phyloP scores from a whole-genome alignment of 768 basidiomycete genomes.

The Mycena vitilis region DNA sequence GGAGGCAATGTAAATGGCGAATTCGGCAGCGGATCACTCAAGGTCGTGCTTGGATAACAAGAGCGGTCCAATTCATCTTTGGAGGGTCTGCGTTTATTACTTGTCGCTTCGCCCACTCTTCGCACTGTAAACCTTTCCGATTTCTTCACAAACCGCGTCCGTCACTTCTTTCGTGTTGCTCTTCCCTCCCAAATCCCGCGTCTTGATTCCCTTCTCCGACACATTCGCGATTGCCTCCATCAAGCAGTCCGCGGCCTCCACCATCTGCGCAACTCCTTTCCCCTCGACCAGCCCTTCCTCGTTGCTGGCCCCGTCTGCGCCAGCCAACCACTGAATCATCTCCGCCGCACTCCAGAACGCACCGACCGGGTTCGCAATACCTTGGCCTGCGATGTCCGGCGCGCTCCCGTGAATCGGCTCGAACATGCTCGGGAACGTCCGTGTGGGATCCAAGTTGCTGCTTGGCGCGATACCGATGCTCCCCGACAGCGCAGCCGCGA shows the following conservation, averaged over 20 bases:
- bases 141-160: slow-evolving; percentile 71
- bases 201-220: slow-evolving; percentile 55
- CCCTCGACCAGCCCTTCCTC: slow-evolving; percentile 47
- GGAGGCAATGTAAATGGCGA: no score
- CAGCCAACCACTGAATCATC: slow-evolving; percentile 57
- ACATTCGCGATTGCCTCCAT: slow-evolving; percentile 56
- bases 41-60: no score
- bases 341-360: slow-evolving; percentile 67
- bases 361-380: slow-evolving; percentile 66
- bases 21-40: no score
- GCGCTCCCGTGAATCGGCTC: slow-evolving; percentile 70
- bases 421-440: slow-evolving; percentile 60
- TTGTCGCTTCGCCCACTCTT: not conserved
- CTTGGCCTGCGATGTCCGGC: slow-evolving; percentile 66
- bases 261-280: slow-evolving; percentile 48
- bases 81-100: no score
- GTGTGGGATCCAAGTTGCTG: slow-evolving; percentile 56
- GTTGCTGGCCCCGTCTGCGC: slow-evolving; percentile 33
- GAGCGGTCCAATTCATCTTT: no score
- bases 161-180: slow-evolving; percentile 72
- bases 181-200: slow-evolving; percentile 75
- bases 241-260: slow-evolving; percentile 51
- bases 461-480: slow-evolving; percentile 69
- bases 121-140: slow-evolving; percentile 52
- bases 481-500: slow-evolving; percentile 65